phyloP scores from a whole-genome alignment of 2,329 filamentous ascomycete genomes.

The Myriosclerotinia curreyana region DNA sequence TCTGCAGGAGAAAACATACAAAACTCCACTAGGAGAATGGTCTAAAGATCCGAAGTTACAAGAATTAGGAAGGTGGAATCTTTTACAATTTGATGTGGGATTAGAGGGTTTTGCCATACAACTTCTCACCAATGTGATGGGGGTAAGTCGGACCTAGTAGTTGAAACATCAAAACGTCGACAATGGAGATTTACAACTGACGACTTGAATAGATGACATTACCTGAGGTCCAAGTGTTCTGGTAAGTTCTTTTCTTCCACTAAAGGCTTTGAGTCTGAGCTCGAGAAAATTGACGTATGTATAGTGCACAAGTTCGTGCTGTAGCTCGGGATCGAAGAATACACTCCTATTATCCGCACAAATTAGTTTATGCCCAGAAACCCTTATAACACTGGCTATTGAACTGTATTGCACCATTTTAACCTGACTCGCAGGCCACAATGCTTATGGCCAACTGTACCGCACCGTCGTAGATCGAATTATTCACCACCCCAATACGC shows the following conservation, averaged over 20 bases:
- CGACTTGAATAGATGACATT: conserved; percentile 27
- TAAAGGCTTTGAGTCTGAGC: background rate
- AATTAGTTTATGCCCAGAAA: conserved; percentile 23
- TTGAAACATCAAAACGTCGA: background rate
- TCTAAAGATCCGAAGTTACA: conserved; percentile 35
- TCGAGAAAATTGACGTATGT: conserved; percentile 17
- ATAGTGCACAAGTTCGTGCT: conserved; percentile 30
- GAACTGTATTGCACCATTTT: too few species aligned
- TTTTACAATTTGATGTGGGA: conserved; percentile 32
- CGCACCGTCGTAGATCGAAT: too few species aligned
- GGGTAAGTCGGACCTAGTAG: conserved; percentile 29
- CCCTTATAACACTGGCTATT: background rate
- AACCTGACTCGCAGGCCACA: too few species aligned
- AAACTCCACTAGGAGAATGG: conserved; percentile 40
- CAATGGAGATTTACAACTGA: conserved; percentile 24
- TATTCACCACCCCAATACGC: too few species aligned
- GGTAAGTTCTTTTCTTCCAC: conserved; percentile 24
- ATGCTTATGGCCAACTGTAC: too few species aligned
- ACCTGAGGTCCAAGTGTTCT: conserved; percentile 31
- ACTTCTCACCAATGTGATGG: conserved; percentile 31
- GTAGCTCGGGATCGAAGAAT: conserved; percentile 25
- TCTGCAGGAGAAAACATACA: conserved; percentile 34
- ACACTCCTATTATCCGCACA: conserved; percentile 32
- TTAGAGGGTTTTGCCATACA: conserved; percentile 34
- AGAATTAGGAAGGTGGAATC: conserved; percentile 34